phyloP scores from a whole-genome alignment of 2,329 filamentous ascomycete genomes.

The Aspergillus sp. region DNA sequence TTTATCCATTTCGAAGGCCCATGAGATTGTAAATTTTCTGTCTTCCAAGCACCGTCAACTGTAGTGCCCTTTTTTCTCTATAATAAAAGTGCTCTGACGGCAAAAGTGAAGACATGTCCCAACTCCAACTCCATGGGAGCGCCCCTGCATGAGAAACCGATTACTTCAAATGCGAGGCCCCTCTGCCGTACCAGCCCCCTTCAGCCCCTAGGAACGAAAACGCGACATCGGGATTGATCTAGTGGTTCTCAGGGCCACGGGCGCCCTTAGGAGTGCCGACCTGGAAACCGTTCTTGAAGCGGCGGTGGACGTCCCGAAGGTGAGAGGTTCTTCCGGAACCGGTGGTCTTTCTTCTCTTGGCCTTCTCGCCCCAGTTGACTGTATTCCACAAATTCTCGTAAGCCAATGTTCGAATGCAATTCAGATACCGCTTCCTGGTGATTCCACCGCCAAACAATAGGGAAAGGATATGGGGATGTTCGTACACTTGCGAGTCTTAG shows the following conservation, averaged over 20 bases:
- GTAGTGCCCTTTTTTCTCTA: constrained; percentile 22
- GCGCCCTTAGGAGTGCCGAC: constrained; percentile 81
- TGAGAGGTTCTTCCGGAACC: constrained; percentile 95
- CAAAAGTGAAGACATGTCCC: constrained; percentile 32
- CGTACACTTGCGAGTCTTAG: constrained; percentile 99
- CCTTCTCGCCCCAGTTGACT: constrained; percentile 99
- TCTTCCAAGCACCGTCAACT: constrained; percentile 26
- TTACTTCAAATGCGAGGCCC: constrained; percentile 37
- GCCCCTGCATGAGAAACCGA: constrained; percentile 34
- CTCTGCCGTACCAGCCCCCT: constrained; percentile 40
- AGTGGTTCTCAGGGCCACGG: constrained; percentile 60
- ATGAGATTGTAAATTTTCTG: constrained; percentile 27
- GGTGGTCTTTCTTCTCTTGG: constrained; percentile 99
- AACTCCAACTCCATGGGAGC: constrained; percentile 38
- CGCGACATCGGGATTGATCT: constrained; percentile 39
- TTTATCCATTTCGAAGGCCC: constrained; percentile 30
- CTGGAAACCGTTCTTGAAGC: constrained; percentile 98
- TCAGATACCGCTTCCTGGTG: neutral
- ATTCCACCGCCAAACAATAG: neutral
- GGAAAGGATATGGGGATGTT: constrained; percentile 20
- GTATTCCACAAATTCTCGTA: constrained; percentile 32
- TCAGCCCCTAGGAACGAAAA: constrained; percentile 40
- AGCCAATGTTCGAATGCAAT: constrained; percentile 22
- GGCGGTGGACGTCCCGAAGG: constrained; percentile 87
- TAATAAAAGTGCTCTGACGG: constrained; percentile 30